Evolutionary conservation across 2,329 filamentous ascomycete species (phyloP).

Genomic region (Exophiala xenobiotica): DNA sequence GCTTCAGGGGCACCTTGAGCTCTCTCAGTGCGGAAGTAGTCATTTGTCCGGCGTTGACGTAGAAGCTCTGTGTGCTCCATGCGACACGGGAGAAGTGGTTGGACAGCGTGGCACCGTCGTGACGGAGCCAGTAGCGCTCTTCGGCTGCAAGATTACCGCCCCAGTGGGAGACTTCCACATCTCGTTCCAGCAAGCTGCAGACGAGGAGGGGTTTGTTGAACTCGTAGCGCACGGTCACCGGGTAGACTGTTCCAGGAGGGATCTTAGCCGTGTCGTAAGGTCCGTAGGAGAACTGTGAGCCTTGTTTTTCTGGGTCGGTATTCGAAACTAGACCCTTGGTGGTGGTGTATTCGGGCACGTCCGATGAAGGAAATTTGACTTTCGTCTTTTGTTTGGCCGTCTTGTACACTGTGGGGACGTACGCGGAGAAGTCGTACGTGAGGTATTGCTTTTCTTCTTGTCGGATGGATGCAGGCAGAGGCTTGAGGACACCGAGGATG

Average conservation of each 20-base stretch:
- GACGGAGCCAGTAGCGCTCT: conserved; percentile 84
- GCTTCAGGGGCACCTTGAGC: conserved; percentile 73
- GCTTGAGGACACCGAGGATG: conserved; percentile 72
- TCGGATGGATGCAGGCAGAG: conserved; percentile 77
- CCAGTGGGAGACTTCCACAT: conserved; percentile 96
- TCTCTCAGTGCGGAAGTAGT: conserved; percentile 75
- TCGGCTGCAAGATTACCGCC: conserved; percentile 94
- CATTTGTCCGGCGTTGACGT: conserved; percentile 56
- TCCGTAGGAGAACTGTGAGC: conserved; percentile 83
- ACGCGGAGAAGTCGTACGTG: conserved; percentile 80
- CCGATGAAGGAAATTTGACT: conserved; percentile 76
- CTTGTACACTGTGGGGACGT: conserved; percentile 76
- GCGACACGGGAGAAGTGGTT: conserved; percentile 73
- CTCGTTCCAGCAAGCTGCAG: conserved; percentile 75
- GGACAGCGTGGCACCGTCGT: conserved; percentile 77
- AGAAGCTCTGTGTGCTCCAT: conserved; percentile 71
- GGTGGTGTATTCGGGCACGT: conserved; percentile 82
- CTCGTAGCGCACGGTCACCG: conserved; percentile 82
- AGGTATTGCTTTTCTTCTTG: conserved; percentile 88
- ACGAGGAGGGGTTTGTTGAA: conserved; percentile 90
- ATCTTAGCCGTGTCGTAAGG: conserved; percentile 71
- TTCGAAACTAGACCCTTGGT: conserved; percentile 59
- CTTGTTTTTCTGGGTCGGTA: conserved; percentile 75
- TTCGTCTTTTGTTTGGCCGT: conserved; percentile 97
- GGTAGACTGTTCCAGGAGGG: conserved; percentile 71